Conservation (phyloP, 2,329 filamentous ascomycete genomes). For the Aspergillus nomiae region DNA sequence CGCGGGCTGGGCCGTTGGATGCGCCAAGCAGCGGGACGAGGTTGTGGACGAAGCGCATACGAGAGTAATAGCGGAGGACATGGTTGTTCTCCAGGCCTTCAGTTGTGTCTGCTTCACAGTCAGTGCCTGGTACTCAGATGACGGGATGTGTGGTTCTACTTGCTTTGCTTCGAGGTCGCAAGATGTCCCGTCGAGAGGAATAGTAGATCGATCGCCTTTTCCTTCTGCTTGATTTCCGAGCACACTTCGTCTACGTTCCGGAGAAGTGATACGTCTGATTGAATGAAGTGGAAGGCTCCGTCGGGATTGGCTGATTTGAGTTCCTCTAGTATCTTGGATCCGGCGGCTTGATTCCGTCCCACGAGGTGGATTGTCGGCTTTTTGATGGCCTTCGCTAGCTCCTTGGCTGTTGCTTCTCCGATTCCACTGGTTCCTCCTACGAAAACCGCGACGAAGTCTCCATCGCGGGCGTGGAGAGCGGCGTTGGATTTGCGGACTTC, state of each 20-base stretch:
- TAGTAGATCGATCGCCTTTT: constrained; percentile 57
- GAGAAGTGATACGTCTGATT: constrained; percentile 44
- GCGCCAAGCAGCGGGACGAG: constrained; percentile 58
- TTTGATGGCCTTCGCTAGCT: constrained; percentile 45
- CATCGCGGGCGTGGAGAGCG: constrained; percentile 29
- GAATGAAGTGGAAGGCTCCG: constrained; percentile 17
- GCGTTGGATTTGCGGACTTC: constrained; percentile 17
- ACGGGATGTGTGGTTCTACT: too few species aligned
- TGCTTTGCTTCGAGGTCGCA: constrained; percentile 34
- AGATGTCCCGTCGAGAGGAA: constrained; percentile 53
- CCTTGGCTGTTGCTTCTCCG: constrained; percentile 50
- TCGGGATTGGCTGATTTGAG: constrained; percentile 46
- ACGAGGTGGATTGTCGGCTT: constrained; percentile 52
- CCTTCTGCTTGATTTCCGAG: constrained; percentile 52
- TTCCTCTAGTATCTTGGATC: constrained; percentile 45
- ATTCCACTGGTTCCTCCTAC: constrained; percentile 56
- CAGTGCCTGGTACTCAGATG: not conserved
- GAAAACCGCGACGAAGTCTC: constrained; percentile 52
- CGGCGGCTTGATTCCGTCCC: constrained; percentile 44
- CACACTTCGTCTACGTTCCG: constrained; percentile 53
- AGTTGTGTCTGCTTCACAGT: constrained; percentile 48
- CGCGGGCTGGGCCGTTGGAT: constrained; percentile 53
- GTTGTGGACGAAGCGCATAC: constrained; percentile 59
- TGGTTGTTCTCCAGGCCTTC: constrained; percentile 60
- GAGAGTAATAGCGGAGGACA: constrained; percentile 59